phyloP scores from a whole-genome alignment of 139 green algal species.

The Haematococcus lacustris region DNA sequence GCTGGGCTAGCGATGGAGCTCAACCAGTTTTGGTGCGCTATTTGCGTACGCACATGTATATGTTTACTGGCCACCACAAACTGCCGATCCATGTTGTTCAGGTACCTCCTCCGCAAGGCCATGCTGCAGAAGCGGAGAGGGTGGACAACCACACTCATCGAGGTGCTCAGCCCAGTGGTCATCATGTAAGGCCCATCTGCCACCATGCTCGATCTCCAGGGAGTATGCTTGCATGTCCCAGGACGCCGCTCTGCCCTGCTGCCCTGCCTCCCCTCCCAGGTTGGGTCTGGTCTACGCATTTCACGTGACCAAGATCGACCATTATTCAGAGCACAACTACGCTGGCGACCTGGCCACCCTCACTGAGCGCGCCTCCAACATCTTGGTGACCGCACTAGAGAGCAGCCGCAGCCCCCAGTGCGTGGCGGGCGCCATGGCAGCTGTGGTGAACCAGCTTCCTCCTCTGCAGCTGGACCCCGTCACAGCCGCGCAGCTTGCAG shows the following conservation, averaged over 20 bases:
- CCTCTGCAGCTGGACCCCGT: neutral
- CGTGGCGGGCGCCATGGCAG: neutral
- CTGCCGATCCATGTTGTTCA: no score
- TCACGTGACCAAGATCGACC: neutral
- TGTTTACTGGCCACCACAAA: no score
- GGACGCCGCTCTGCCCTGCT: neutral
- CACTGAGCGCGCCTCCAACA: neutral
- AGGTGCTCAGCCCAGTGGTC: neutral
- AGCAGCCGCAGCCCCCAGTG: neutral
- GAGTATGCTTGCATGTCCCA: neutral
- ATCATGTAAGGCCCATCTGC: neutral
- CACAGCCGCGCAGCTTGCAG: no score
- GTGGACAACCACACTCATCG: neutral
- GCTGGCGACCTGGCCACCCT: neutral
- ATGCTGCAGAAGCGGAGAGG: neutral
- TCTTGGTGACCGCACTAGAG: neutral
- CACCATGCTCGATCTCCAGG: neutral
- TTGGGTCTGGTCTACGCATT: neutral
- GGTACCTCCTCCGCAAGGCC: neutral
- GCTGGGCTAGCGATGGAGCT: no score
- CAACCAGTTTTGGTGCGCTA: no score
- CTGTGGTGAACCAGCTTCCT: neutral
- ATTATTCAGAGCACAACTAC: neutral
- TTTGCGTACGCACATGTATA: no score
- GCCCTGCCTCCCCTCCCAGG: neutral